Percentiles rank a stretch among this genome's conserved stretches.
These are phyloP conservation scores for Mycena latifolia DNA, from an alignment of 768 basidiomycete species.

Conservation along the genomic window DNA sequence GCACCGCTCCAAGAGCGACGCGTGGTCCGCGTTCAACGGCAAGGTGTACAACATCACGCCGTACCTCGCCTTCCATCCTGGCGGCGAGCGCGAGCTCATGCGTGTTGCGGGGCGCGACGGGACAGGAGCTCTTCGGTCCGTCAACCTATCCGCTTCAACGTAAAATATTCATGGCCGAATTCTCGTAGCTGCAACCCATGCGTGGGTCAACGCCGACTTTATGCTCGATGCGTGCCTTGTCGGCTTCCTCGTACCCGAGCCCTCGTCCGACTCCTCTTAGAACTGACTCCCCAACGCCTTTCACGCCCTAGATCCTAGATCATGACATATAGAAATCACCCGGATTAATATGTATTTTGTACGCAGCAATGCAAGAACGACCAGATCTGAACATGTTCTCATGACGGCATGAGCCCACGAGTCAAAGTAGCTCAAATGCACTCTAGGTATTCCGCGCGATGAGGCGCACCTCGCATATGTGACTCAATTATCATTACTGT, in stretches of 20 bases:
- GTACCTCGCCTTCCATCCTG: conserved; percentile 93
- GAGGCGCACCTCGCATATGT: no score
- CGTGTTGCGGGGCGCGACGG: conserved; percentile 96
- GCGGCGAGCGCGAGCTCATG: conserved; percentile 95
- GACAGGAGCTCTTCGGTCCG: conserved; percentile 93
- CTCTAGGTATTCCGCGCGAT: no score
- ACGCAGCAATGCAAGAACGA: no score
- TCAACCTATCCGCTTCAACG: conserved; percentile 17
- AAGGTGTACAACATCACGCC: conserved; percentile 98
- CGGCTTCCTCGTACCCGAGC: conserved; percentile 87
- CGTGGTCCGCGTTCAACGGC: conserved; percentile 93
- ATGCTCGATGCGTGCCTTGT: conserved; percentile 96
- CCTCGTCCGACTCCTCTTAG: conserved; percentile 46
- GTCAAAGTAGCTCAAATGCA: no score
- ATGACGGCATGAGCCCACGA: no score
- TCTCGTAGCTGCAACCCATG: conserved; percentile 84
- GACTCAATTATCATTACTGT: no score
- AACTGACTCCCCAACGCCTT: no score
- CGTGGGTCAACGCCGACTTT: conserved; percentile 96
- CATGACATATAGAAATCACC: no score
- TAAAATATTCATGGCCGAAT: conserved; percentile 7
- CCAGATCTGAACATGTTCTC: no score
- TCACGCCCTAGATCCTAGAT: no score
- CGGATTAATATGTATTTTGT: no score
- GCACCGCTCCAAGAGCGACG: conserved; percentile 89